These are phyloP conservation scores for Ogataea minuta DNA, from an alignment of 805 yeast genomes.

Conservation along the genomic window DNA sequence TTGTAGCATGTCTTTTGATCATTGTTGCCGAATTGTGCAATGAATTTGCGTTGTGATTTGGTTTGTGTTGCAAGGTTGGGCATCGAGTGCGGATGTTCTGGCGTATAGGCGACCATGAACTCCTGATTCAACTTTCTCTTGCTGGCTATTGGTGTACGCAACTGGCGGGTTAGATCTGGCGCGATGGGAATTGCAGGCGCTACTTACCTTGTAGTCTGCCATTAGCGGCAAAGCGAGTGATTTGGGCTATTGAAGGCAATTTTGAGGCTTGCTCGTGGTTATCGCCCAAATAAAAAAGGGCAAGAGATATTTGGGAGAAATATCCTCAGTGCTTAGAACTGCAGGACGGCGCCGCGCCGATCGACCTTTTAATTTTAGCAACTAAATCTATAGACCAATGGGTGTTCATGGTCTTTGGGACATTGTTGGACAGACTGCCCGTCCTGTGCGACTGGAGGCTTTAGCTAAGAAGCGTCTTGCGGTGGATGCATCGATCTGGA, in stretches of 20 bases:
- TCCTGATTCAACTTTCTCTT: constrained; percentile 22
- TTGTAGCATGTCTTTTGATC: constrained; percentile 19
- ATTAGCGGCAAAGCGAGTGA: constrained; percentile 3
- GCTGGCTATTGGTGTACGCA: constrained; percentile 20
- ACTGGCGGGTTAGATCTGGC: constrained; percentile 16
- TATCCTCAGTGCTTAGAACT: background rate
- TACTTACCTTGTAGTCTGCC: constrained; percentile 20
- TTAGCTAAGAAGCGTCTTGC: constrained; percentile 78
- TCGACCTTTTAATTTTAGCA: constrained; percentile 5
- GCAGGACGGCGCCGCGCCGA: constrained; percentile 9
- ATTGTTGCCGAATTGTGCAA: constrained; percentile 13
- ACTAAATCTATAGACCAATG: constrained; percentile 46
- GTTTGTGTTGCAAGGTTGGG: constrained; percentile 18
- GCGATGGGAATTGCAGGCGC: constrained; percentile 2
- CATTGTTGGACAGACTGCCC: constrained; percentile 81
- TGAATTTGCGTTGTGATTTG: constrained; percentile 16
- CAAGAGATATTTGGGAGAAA: constrained; percentile 1
- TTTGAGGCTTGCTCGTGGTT: constrained; percentile 1
- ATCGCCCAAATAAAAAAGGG: constrained; percentile 11
- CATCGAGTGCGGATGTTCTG: constrained; percentile 22
- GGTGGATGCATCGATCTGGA: constrained; percentile 98
- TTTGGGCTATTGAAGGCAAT: background rate
- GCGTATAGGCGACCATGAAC: constrained; percentile 19
- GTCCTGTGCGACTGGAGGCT: constrained; percentile 87
- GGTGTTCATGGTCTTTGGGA: constrained; percentile 97